Percentiles rank a stretch among this genome's conserved stretches.
Evolutionary conservation across 106 monocot species (phyloP).

Genomic region (Dendrobium nobile): DNA sequence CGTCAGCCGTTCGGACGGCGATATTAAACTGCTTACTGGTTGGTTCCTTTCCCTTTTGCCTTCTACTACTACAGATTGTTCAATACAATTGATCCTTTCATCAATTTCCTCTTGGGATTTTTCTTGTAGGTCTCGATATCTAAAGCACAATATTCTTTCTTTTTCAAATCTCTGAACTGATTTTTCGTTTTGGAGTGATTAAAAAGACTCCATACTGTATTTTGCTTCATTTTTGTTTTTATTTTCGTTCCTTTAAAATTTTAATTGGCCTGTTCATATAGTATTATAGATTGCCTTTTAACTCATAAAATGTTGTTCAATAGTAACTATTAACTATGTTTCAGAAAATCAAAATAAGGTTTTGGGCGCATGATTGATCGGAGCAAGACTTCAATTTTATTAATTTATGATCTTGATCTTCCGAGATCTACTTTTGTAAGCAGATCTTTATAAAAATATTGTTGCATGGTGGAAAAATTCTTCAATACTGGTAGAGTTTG

Average conservation of each 20-base stretch:
- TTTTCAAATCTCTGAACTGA: neutral
- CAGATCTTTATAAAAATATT: neutral
- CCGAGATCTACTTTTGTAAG: neutral
- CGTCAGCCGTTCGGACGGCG: conserved; percentile 52
- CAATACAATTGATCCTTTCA: neutral
- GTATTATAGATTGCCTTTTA: neutral
- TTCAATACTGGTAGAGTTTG: neutral
- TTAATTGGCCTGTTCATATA: too few relatives aligned
- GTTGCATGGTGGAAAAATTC: neutral
- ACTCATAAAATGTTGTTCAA: neutral
- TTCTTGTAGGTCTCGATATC: neutral
- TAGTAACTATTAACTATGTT: neutral
- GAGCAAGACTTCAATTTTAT: neutral
- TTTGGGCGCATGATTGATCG: neutral
- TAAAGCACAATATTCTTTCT: neutral
- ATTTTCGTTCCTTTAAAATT: too few relatives aligned
- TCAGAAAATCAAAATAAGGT: too few relatives aligned
- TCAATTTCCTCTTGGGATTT: neutral
- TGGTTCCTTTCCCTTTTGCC: conserved; percentile 1
- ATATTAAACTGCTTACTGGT: conserved; percentile 30
- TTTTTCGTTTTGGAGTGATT: neutral
- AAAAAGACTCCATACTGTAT: neutral
- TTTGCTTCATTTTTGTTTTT: too few relatives aligned
- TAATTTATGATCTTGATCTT: neutral
- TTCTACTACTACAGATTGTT: neutral